Evolutionary conservation across 495 filamentous ascomycete species (phyloP).

Genomic region (Aspergillus hancockii): DNA sequence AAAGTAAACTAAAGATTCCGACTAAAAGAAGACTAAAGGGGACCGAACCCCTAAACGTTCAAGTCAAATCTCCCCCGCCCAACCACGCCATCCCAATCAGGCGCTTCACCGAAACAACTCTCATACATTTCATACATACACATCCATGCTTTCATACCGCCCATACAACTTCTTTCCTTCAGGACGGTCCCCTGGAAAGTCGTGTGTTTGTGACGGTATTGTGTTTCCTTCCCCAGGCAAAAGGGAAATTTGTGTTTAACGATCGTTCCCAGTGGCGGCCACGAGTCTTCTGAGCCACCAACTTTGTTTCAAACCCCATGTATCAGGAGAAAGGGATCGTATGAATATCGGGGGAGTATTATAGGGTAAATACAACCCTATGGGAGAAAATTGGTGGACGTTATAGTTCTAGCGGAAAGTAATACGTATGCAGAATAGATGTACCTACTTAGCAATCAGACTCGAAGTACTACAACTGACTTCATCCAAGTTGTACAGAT

Average conservation of each 20-base stretch:
- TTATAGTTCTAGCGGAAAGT: neutral
- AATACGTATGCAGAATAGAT: neutral
- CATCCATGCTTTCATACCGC: slow-evolving; percentile 13
- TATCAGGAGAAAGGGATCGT: slow-evolving; percentile 1
- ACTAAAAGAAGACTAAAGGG: slow-evolving; percentile 8
- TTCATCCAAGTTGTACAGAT: neutral
- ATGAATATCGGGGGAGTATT: neutral
- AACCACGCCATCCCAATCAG: slow-evolving; percentile 20
- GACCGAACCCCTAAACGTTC: slow-evolving; percentile 20
- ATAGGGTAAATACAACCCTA: neutral
- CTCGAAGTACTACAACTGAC: neutral
- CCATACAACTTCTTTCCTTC: too few species aligned
- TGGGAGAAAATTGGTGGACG: neutral
- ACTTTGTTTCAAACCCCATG: slow-evolving; percentile 10
- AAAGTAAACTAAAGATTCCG: slow-evolving; percentile 3
- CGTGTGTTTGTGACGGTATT: too few species aligned
- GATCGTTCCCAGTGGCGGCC: slow-evolving; percentile 26
- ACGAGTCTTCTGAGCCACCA: slow-evolving; percentile 25
- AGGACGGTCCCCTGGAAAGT: too few species aligned
- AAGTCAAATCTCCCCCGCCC: slow-evolving; percentile 8
- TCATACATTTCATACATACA: neutral
- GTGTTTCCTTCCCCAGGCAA: too few species aligned
- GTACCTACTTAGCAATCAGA: neutral
- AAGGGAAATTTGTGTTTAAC: neutral
- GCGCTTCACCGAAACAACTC: slow-evolving; percentile 16